A percentile compares a stretch with the other conserved stretches of the same genome.
These are phyloP conservation scores for Exophiala oligosperma DNA, from an alignment of 2,329 filamentous ascomycete species.

Conservation along the genomic window DNA sequence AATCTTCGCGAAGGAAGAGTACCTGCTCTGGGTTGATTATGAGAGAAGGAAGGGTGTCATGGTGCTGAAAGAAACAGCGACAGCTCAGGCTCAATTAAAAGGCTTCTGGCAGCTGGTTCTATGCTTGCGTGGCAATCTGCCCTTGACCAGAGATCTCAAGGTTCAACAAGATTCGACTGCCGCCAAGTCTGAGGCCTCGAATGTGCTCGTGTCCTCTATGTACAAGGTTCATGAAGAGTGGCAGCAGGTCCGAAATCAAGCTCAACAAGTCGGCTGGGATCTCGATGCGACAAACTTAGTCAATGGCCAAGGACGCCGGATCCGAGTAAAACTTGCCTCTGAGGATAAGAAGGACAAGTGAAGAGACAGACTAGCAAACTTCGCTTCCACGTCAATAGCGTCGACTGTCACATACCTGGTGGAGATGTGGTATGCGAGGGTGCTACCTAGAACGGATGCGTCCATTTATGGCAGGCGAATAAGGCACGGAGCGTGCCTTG, in stretches of 20 bases:
- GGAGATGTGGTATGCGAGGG: not conserved
- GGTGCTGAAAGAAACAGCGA: slow-evolving; percentile 61
- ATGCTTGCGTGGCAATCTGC: not conserved
- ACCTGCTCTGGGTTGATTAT: slow-evolving; percentile 61
- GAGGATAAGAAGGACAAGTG: slow-evolving; percentile 21
- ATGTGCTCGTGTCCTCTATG: slow-evolving; percentile 12
- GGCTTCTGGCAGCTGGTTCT: slow-evolving; percentile 61
- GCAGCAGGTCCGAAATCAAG: slow-evolving; percentile 11
- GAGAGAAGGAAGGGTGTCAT: slow-evolving; percentile 52
- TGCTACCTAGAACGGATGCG: not conserved
- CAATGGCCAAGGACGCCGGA: slow-evolving; percentile 13
- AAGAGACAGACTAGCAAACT: not conserved
- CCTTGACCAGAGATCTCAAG: not conserved
- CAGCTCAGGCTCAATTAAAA: slow-evolving; percentile 53
- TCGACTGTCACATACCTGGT: not conserved
- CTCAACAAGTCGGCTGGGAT: slow-evolving; percentile 25
- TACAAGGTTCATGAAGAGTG: slow-evolving; percentile 13
- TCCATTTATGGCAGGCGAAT: not conserved
- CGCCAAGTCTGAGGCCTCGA: too few relatives aligned
- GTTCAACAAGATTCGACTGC: not conserved
- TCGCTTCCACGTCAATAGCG: too few relatives aligned
- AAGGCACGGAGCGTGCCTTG: not conserved
- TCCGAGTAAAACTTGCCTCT: slow-evolving; percentile 2
- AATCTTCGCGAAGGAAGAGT: slow-evolving; percentile 54
- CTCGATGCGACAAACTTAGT: slow-evolving; percentile 21